Evolutionary conservation across 371 early-diverging fungal genomes (phyloP).

Genomic region (Capillidium heterosporum): DNA sequence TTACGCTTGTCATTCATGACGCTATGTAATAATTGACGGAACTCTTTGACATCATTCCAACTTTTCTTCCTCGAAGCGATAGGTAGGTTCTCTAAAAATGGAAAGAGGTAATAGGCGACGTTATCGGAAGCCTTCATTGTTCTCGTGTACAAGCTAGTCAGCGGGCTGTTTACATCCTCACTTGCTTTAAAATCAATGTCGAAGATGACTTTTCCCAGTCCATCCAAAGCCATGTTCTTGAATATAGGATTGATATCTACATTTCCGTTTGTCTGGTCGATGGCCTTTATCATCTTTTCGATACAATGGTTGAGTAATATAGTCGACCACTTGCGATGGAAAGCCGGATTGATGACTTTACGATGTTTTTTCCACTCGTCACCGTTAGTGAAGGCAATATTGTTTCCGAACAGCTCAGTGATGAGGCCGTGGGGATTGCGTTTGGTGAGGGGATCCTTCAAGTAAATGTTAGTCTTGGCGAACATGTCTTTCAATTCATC

Average conservation of each 20-base stretch:
- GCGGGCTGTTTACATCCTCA: constrained; percentile 7
- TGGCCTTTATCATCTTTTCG: background rate
- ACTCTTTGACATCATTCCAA: background rate
- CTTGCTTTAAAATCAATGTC: constrained; percentile 6
- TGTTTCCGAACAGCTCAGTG: too few species aligned
- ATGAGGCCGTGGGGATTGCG: too few species aligned
- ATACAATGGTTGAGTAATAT: constrained; percentile 12
- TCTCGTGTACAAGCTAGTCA: constrained; percentile 11
- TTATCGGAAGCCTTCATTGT: constrained; percentile 4
- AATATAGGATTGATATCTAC: too few species aligned
- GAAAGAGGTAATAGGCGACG: constrained; percentile 6
- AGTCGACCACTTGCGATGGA: constrained; percentile 15
- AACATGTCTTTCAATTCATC: too few species aligned
- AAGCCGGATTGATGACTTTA: constrained; percentile 16
- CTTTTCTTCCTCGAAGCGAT: background rate
- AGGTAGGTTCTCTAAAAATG: background rate
- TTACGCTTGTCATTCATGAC: background rate
- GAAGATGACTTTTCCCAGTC: constrained; percentile 4
- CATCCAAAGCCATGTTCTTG: background rate
- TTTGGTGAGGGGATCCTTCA: too few species aligned
- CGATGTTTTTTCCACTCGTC: constrained; percentile 12
- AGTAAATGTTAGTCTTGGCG: too few species aligned
- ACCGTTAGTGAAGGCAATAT: background rate
- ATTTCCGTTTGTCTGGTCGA: background rate
- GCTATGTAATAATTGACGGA: background rate